These are phyloP conservation scores for Oryza glaberrima DNA, from an alignment of 176 grass and related monocot species.

Conservation along the genomic window DNA sequence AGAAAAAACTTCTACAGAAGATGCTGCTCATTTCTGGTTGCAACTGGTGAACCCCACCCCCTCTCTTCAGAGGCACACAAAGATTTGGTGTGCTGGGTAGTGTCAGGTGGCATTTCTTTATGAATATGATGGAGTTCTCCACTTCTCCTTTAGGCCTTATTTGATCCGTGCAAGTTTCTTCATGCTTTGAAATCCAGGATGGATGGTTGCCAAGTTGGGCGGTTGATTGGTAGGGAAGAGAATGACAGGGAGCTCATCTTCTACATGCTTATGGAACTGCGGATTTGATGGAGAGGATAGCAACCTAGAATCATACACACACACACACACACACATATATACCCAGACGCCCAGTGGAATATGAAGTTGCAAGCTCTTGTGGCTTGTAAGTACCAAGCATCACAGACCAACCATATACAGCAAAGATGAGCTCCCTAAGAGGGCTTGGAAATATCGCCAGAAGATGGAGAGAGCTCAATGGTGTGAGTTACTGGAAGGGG, in stretches of 20 bases:
- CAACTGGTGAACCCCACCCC: not conserved
- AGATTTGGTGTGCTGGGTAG: conserved; percentile 29
- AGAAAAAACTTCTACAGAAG: not conserved
- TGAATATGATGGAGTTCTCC: conserved; percentile 21
- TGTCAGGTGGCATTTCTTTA: conserved; percentile 29
- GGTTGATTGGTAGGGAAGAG: conserved; percentile 18
- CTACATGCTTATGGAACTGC: conserved; percentile 32
- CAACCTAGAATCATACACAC: not conserved
- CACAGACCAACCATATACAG: conserved; percentile 18
- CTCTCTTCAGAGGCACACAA: conserved; percentile 42
- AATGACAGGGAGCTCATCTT: conserved; percentile 45
- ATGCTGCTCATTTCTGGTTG: conserved; percentile 34
- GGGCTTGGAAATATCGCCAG: conserved; percentile 65
- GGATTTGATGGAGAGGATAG: conserved; percentile 28
- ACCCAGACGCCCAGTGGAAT: not conserved
- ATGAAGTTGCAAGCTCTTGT: conserved; percentile 25
- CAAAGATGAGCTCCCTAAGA: conserved; percentile 33
- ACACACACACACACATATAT: conserved; percentile 22
- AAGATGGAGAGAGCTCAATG: conserved; percentile 78
- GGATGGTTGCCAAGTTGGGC: conserved; percentile 39
- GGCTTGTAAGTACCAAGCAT: conserved; percentile 30
- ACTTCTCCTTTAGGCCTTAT: conserved; percentile 37
- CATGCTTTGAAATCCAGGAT: conserved; percentile 58
- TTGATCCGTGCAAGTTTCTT: conserved; percentile 70
- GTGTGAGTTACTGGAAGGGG: conserved; percentile 72